These are phyloP conservation scores for Paracorniculantispora psalliotae DNA, from an alignment of 2,329 filamentous ascomycete genomes.

Conservation along the genomic window DNA sequence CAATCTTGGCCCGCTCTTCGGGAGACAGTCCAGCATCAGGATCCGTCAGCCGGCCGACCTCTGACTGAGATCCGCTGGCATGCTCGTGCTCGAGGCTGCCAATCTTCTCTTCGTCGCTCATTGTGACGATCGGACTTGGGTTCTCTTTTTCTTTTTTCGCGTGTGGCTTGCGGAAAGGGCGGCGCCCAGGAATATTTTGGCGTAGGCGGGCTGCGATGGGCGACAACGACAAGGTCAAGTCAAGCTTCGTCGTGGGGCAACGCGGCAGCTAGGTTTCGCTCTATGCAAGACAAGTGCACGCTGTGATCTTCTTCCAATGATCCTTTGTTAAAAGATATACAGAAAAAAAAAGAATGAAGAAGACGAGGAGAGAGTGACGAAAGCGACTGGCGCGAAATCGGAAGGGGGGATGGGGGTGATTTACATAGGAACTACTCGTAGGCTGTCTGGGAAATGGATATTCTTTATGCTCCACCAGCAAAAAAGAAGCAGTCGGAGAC, in stretches of 20 bases:
- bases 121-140: constrained; percentile 15
- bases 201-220: background rate
- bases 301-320: background rate
- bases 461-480: constrained; percentile 12
- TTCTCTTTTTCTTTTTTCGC: background rate
- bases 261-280: no score
- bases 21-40: constrained; percentile 59
- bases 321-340: background rate
- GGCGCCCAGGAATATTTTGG: background rate
- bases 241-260: no score
- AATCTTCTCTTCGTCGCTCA: constrained; percentile 30
- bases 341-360: background rate
- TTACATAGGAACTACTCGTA: constrained; percentile 8
- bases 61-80: constrained; percentile 25
- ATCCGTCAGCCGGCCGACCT: constrained; percentile 26
- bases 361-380: background rate
- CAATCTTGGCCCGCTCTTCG: constrained; percentile 57
- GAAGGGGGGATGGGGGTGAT: background rate
- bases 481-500: constrained; percentile 1
- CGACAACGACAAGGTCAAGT: no score
- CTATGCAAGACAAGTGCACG: background rate
- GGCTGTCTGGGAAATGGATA: constrained; percentile 4
- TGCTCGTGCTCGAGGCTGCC: constrained; percentile 19
- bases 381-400: background rate
- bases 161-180: background rate